phyloP scores from a whole-genome alignment of 352 stramenopile species.

The Hyaloperonospora brassicae region DNA sequence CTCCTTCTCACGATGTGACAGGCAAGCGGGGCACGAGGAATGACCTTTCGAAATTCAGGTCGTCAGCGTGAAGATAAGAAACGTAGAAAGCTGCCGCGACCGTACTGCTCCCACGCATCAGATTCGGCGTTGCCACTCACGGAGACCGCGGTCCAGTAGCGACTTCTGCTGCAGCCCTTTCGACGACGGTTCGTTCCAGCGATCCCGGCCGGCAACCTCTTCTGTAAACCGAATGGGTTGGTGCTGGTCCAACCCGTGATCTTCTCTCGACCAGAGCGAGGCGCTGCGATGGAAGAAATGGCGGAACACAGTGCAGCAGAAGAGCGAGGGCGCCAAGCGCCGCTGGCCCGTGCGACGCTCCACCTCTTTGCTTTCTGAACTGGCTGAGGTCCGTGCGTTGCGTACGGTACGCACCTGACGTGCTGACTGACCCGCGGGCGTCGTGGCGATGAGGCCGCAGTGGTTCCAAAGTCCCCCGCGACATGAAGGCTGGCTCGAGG shows the following conservation, averaged over 20 bases:
- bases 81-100: slow-evolving; percentile 22
- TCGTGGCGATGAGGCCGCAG: not conserved
- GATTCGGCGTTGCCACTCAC: slow-evolving; percentile 9
- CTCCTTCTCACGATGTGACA: too few relatives aligned
- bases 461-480: slow-evolving; percentile 12
- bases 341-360: not conserved
- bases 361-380: too few relatives aligned
- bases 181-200: slow-evolving; percentile 12
- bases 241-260: slow-evolving; percentile 2
- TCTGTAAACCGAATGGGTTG: slow-evolving; percentile 1
- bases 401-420: too few relatives aligned
- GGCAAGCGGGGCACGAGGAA: too few relatives aligned
- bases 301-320: slow-evolving; percentile 1
- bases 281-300: not conserved
- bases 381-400: too few relatives aligned
- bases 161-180: slow-evolving; percentile 2
- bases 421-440: too few relatives aligned
- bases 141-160: slow-evolving; percentile 5
- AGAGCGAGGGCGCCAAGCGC: not conserved
- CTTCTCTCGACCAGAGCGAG: not conserved
- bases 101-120: slow-evolving; percentile 9
- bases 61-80: too few relatives aligned
- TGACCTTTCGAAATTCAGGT: too few relatives aligned
- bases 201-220: not conserved
- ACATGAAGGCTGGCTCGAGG: slow-evolving; percentile 19